phyloP scores from a whole-genome alignment of 2,329 filamentous ascomycete genomes.

The Zasmidium citrigriseum region DNA sequence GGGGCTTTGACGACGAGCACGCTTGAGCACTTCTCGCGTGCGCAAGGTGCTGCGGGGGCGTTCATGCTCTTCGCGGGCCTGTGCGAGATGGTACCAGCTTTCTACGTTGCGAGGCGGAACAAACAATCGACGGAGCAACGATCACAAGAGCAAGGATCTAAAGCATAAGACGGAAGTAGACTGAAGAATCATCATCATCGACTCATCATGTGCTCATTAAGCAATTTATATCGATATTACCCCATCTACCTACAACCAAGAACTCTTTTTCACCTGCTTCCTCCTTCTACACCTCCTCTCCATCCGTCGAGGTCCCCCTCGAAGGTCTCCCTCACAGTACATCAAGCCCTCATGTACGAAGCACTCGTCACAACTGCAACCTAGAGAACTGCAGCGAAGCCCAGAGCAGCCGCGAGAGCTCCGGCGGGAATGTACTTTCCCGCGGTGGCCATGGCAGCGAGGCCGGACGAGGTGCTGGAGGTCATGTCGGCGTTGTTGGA shows the following conservation, averaged over 20 bases:
- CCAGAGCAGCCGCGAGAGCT: not conserved
- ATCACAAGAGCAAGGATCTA: too few species aligned
- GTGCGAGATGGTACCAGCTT: too few species aligned
- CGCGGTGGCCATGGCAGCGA: not conserved
- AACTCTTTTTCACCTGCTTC: not conserved
- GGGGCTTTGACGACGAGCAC: constrained; percentile 14
- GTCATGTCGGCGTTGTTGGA: not conserved
- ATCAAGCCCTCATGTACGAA: not conserved
- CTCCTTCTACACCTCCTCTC: not conserved
- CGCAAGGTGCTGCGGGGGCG: too few species aligned
- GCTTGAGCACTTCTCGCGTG: too few species aligned
- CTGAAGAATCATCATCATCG: too few species aligned
- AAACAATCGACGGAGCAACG: too few species aligned
- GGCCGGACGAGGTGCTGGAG: not conserved
- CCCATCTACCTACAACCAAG: not conserved
- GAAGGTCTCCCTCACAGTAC: not conserved
- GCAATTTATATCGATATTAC: not conserved
- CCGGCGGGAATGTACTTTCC: not conserved
- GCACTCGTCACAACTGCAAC: not conserved
- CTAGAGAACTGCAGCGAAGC: not conserved
- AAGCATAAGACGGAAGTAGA: too few species aligned
- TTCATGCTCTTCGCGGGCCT: too few species aligned
- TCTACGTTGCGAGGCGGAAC: too few species aligned
- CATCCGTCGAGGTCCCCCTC: not conserved
- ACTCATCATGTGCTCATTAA: too few species aligned